A percentile compares a stretch with the other conserved stretches of the same genome.
phyloP scores from a whole-genome alignment of 1,284 basidiomycete genomes.

The Boletus albobrunnescens region DNA sequence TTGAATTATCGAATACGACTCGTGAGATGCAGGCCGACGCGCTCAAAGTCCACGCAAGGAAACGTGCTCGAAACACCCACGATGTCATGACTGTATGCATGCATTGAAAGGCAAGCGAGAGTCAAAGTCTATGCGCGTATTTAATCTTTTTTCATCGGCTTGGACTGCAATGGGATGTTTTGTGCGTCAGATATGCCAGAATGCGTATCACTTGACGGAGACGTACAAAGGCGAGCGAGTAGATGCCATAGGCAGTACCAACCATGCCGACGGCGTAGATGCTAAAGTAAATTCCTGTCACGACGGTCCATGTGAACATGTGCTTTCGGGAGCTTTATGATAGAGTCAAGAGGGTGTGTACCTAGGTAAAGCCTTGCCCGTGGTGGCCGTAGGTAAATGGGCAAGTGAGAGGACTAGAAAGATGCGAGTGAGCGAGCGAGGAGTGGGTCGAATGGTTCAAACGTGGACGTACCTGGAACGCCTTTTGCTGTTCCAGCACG shows the following conservation, averaged over 20 bases:
- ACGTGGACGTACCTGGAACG: constrained; percentile 51
- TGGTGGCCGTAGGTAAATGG: constrained; percentile 46
- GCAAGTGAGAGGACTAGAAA: constrained; percentile 35
- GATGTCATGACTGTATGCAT: constrained; percentile 8
- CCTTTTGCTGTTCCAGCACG: constrained; percentile 60
- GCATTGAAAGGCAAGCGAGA: constrained; percentile 8
- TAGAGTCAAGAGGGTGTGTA: constrained; percentile 21
- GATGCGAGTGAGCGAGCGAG: constrained; percentile 11
- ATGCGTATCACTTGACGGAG: background rate
- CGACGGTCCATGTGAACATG: background rate
- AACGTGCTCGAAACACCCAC: background rate
- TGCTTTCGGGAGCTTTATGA: too few species aligned
- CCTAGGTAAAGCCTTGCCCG: constrained; percentile 47
- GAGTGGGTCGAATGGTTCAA: background rate
- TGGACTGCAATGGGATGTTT: constrained; percentile 13
- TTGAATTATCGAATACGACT: constrained; percentile 33
- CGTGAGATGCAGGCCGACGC: background rate
- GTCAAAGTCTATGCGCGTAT: constrained; percentile 13
- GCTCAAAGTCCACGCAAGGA: background rate
- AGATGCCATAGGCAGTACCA: constrained; percentile 48
- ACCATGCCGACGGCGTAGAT: constrained; percentile 52
- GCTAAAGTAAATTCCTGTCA: constrained; percentile 50
- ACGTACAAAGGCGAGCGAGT: constrained; percentile 52
- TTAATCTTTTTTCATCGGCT: constrained; percentile 26
- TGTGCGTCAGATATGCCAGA: background rate